Conservation (phyloP, 805 yeast genomes). For the Ogataea neopini region DNA sequence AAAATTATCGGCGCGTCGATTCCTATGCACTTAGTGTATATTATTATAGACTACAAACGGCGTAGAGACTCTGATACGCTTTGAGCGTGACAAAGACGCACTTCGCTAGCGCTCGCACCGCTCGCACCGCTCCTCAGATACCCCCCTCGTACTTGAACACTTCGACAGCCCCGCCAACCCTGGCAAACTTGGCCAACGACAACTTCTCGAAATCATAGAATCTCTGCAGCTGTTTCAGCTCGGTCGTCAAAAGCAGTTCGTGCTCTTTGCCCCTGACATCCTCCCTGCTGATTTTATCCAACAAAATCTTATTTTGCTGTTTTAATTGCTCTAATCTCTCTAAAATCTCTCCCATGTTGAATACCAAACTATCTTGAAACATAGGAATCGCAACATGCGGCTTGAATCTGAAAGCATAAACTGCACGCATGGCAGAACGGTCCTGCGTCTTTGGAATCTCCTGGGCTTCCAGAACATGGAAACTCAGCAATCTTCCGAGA, state of each 20-base stretch:
- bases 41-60: no score
- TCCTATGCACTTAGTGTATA: not conserved
- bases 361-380: constrained; percentile 45
- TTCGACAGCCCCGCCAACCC: constrained; percentile 60
- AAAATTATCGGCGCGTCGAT: constrained; percentile 1
- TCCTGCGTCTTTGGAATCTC: constrained; percentile 93
- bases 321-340: constrained; percentile 54
- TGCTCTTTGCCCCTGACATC: constrained; percentile 85
- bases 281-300: constrained; percentile 82
- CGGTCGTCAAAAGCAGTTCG: constrained; percentile 71
- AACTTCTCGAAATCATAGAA: constrained; percentile 59
- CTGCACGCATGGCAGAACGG: constrained; percentile 86
- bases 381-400: constrained; percentile 36
- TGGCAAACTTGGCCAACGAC: constrained; percentile 52
- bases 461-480: constrained; percentile 81
- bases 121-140: not conserved
- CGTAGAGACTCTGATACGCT: no score
- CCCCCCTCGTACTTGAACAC: constrained; percentile 35
- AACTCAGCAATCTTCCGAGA: constrained; percentile 61
- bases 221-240: constrained; percentile 66
- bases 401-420: constrained; percentile 70
- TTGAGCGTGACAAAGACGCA: no score
- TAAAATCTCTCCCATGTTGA: constrained; percentile 54
- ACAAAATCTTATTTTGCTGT: constrained; percentile 59
- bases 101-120: not conserved